Evolutionary conservation across 176 grass and related monocot genomes (phyloP).

Genomic region (Carex scoparia): DNA sequence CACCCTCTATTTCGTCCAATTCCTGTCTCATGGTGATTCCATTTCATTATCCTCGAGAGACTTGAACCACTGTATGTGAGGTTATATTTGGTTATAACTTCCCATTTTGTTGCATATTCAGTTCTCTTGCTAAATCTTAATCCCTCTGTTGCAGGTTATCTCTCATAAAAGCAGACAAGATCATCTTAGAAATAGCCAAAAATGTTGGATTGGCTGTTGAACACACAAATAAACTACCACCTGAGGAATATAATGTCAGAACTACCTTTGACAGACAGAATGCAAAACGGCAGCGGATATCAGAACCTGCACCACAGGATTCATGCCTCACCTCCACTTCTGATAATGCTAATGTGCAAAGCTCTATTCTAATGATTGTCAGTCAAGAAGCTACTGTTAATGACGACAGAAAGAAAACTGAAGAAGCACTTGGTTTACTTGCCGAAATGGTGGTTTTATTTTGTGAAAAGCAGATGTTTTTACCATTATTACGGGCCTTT

Average conservation of each 20-base stretch:
- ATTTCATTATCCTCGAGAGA: background rate
- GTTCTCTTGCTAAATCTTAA: slow-evolving; percentile 23
- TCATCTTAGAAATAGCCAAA: slow-evolving; percentile 61
- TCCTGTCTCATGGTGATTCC: background rate
- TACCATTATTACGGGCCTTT: slow-evolving; percentile 83
- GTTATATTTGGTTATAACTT: background rate
- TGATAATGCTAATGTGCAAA: slow-evolving; percentile 29
- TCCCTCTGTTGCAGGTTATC: slow-evolving; percentile 56
- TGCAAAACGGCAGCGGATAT: slow-evolving; percentile 67
- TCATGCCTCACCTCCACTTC: slow-evolving; percentile 25
- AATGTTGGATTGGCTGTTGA: slow-evolving; percentile 80
- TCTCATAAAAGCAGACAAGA: slow-evolving; percentile 55
- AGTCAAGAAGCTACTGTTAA: slow-evolving; percentile 27
- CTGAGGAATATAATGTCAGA: slow-evolving; percentile 43
- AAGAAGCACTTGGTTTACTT: slow-evolving; percentile 65
- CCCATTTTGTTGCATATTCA: slow-evolving; percentile 11
- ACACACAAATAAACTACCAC: slow-evolving; percentile 69
- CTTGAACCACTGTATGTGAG: background rate
- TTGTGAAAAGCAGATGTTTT: slow-evolving; percentile 84
- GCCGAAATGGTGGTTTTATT: slow-evolving; percentile 87
- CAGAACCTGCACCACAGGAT: slow-evolving; percentile 35
- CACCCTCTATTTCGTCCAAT: background rate
- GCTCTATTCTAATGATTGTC: slow-evolving; percentile 27
- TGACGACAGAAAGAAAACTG: slow-evolving; percentile 45
- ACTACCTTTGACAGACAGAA: slow-evolving; percentile 82